These are phyloP conservation scores for Ustilago sp. DNA, from an alignment of 1,284 basidiomycete species.

Conservation along the genomic window DNA sequence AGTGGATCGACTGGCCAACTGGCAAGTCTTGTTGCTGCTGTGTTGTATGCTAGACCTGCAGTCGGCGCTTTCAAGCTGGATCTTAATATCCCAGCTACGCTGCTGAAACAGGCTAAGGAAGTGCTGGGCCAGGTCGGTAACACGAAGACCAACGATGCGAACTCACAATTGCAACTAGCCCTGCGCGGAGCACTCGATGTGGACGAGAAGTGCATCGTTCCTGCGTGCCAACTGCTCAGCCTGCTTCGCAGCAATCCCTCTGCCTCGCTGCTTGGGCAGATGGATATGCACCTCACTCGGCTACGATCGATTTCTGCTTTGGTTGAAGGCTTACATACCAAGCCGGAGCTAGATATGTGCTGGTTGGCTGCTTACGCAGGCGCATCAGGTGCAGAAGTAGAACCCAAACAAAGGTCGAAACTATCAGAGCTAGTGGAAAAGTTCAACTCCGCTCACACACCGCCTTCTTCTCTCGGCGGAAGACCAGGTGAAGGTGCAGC, in stretches of 20 bases:
- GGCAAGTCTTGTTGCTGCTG: neutral
- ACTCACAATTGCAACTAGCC: neutral
- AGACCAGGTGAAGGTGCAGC: neutral
- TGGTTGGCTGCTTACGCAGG: slow-evolving; percentile 45
- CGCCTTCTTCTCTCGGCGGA: slow-evolving; percentile 13
- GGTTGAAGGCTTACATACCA: slow-evolving; percentile 2
- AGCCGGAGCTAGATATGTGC: slow-evolving; percentile 21
- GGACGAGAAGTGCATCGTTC: slow-evolving; percentile 14
- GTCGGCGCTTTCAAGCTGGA: slow-evolving; percentile 26
- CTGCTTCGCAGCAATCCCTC: neutral
- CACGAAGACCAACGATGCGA: neutral
- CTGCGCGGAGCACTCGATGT: slow-evolving; percentile 14
- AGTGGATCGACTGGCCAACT: neutral
- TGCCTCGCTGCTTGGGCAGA: neutral
- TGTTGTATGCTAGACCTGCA: slow-evolving; percentile 38
- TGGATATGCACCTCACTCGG: slow-evolving; percentile 23
- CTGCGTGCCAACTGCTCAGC: slow-evolving; percentile 31
- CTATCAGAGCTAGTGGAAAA: slow-evolving; percentile 9
- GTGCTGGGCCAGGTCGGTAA: neutral
- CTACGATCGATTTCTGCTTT: slow-evolving; percentile 11
- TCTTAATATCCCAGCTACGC: neutral
- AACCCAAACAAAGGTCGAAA: slow-evolving; percentile 10
- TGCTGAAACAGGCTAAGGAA: slow-evolving; percentile 13
- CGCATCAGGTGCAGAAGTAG: neutral
- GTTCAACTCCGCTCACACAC: slow-evolving; percentile 11